A percentile compares a stretch with the other conserved stretches of the same genome.
phyloP scores from a whole-genome alignment of 78 protist genomes.

The Speleostelium caveatum region DNA sequence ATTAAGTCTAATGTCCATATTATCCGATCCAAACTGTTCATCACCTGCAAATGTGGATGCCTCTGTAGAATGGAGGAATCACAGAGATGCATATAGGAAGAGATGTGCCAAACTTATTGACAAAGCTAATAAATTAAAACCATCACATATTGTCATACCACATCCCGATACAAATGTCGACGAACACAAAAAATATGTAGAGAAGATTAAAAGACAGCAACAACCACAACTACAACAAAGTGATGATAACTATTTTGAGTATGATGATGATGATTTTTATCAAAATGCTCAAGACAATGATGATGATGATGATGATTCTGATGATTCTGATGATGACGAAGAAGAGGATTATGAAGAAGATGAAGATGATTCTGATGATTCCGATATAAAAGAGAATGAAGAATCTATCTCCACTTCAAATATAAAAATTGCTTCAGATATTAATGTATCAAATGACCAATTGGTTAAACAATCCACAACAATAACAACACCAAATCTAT shows the following conservation, averaged over 20 bases:
- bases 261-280: constrained; percentile 19
- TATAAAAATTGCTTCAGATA: neutral
- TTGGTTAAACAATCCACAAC: neutral
- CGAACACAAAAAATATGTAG: constrained; percentile 72
- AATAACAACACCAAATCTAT: too few relatives aligned
- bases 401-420: neutral
- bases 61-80: constrained; percentile 63
- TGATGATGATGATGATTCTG: constrained; percentile 40
- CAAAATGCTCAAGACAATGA: constrained; percentile 25
- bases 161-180: constrained; percentile 81
- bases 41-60: constrained; percentile 95
- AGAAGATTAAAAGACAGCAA: constrained; percentile 54
- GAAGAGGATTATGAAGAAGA: constrained; percentile 32
- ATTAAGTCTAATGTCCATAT: constrained; percentile 87
- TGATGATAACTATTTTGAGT: constrained; percentile 52
- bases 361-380: neutral
- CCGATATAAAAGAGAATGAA: neutral
- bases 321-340: constrained; percentile 33
- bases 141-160: constrained; percentile 73
- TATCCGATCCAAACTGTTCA: constrained; percentile 87
- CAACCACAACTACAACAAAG: neutral
- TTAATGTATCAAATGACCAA: neutral
- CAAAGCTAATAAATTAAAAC: constrained; percentile 52
- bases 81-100: constrained; percentile 34
- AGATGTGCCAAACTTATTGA: constrained; percentile 43